Evolutionary conservation across 2,329 filamentous ascomycete genomes (phyloP).

Genomic region (Sporothrix inflata): DNA sequence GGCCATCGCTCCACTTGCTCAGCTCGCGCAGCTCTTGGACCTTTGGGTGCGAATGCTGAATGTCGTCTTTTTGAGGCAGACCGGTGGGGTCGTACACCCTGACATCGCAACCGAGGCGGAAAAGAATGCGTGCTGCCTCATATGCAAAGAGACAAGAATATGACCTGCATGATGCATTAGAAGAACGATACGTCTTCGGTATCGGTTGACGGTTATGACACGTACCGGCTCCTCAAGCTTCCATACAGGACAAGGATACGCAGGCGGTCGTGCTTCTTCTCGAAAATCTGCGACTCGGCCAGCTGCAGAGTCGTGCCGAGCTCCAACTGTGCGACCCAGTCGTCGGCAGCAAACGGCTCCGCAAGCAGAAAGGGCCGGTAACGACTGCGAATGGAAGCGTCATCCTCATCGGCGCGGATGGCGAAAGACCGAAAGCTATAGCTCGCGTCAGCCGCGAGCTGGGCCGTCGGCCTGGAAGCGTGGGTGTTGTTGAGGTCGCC

Average conservation of each 20-base stretch:
- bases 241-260: background rate
- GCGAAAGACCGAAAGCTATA: background rate
- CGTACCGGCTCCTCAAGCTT: conserved; percentile 4
- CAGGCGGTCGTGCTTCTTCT: background rate
- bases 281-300: background rate
- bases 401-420: background rate
- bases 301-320: background rate
- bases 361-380: background rate
- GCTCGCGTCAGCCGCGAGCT: background rate
- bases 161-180: conserved; percentile 45
- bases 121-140: conserved; percentile 63
- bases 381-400: background rate
- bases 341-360: background rate
- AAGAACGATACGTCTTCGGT: background rate
- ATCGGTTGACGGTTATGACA: background rate
- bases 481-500: background rate
- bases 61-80: conserved; percentile 66
- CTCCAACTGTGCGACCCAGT: conserved; percentile 4
- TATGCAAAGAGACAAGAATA: conserved; percentile 64
- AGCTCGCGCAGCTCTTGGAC: conserved; percentile 66
- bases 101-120: conserved; percentile 67
- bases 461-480: background rate
- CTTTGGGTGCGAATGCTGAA: conserved; percentile 59
- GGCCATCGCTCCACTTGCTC: conserved; percentile 67
- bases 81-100: conserved; percentile 62